phyloP scores from a whole-genome alignment of 768 basidiomycete species.

The Xanthoconium purpureum region DNA sequence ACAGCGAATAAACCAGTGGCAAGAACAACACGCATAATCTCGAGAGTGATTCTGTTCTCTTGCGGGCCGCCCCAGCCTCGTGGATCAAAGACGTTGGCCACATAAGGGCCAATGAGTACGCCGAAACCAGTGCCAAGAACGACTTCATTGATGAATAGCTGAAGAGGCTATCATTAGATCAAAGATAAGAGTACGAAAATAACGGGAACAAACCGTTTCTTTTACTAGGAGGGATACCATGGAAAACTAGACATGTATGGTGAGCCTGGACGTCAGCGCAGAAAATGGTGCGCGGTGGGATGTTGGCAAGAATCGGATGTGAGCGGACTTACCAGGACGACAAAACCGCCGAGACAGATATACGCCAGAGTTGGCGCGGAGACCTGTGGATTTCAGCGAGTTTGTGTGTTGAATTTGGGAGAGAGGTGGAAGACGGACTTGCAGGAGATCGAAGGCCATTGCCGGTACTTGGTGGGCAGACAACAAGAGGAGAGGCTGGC shows the following conservation, averaged over 20 bases:
- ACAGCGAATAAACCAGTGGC: conserved; percentile 93
- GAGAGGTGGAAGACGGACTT: conserved; percentile 21
- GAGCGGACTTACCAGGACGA: conserved; percentile 39
- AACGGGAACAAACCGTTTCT: conserved; percentile 55
- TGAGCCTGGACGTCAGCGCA: not conserved
- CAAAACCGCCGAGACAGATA: conserved; percentile 58
- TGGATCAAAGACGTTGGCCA: conserved; percentile 70
- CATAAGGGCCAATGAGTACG: conserved; percentile 66
- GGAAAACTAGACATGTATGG: conserved; percentile 56
- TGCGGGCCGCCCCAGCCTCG: conserved; percentile 65
- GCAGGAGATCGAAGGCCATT: conserved; percentile 23
- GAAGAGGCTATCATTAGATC: not conserved
- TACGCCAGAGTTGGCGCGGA: conserved; percentile 55
- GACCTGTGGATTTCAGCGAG: conserved; percentile 39
- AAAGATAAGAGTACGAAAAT: not conserved
- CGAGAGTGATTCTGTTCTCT: conserved; percentile 68
- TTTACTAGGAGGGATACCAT: conserved; percentile 80
- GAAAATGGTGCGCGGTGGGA: not conserved
- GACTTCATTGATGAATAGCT: conserved; percentile 92
- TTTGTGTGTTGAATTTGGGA: conserved; percentile 12
- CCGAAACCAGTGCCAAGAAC: conserved; percentile 78
- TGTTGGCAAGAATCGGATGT: not conserved
- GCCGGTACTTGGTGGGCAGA: no score
- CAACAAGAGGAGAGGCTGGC: no score
- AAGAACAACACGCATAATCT: conserved; percentile 84